These are phyloP conservation scores for Westerdykella sp. DNA, from an alignment of 2,329 filamentous ascomycete species.

Conservation along the genomic window DNA sequence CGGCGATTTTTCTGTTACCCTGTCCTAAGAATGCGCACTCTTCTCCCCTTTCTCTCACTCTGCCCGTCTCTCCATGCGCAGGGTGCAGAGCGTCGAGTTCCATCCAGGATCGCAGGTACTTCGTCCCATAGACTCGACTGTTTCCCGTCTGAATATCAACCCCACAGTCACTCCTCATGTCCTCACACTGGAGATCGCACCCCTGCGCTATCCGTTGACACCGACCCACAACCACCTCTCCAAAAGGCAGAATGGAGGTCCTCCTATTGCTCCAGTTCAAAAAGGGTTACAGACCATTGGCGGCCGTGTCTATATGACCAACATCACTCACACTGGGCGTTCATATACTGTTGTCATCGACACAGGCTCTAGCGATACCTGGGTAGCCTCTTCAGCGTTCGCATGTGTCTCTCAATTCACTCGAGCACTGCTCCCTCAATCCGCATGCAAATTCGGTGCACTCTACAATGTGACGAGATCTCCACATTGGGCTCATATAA, in stretches of 20 bases:
- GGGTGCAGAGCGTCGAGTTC: background rate
- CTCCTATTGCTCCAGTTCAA: constrained; percentile 7
- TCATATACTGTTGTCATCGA: constrained; percentile 23
- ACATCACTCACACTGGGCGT: constrained; percentile 13
- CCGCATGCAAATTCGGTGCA: constrained; percentile 14
- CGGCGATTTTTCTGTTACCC: too few species aligned
- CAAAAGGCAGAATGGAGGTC: constrained; percentile 4
- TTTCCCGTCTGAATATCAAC: too few species aligned
- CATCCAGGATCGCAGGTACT: background rate
- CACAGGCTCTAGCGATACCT: constrained; percentile 24
- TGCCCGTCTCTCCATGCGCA: too few species aligned
- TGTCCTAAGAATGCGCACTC: too few species aligned
- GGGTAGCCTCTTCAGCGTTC: constrained; percentile 15
- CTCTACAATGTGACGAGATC: constrained; percentile 9
- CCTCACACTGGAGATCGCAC: constrained; percentile 3
- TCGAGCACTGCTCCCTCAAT: constrained; percentile 2
- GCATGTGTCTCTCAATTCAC: constrained; percentile 8
- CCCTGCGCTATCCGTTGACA: constrained; percentile 1
- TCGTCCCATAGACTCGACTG: too few species aligned
- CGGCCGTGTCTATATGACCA: constrained; percentile 27
- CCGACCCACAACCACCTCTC: constrained; percentile 11
- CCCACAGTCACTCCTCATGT: constrained; percentile 9
- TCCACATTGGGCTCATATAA: constrained; percentile 1
- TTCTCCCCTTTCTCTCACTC: too few species aligned
- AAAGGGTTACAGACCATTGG: constrained; percentile 19